These are phyloP conservation scores for Dioszegia aurantiaca DNA, from an alignment of 768 basidiomycete species.

Conservation along the genomic window DNA sequence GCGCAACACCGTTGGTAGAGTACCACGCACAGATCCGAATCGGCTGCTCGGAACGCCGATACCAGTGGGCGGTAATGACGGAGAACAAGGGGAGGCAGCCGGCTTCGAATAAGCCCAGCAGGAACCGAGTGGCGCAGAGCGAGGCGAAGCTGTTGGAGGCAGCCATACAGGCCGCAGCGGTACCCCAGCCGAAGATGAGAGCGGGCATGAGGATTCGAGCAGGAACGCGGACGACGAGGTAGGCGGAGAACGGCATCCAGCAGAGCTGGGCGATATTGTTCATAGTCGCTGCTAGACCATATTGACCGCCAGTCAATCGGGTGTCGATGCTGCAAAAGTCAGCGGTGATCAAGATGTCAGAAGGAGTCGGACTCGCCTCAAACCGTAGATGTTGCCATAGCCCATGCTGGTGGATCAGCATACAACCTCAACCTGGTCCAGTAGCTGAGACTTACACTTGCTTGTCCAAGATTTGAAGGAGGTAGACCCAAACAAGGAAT, in stretches of 20 bases:
- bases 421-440: slow-evolving; percentile 16
- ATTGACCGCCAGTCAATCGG: too few species aligned
- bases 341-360: too few species aligned
- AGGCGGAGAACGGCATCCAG: slow-evolving; percentile 42
- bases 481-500: slow-evolving; percentile 38
- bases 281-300: slow-evolving; percentile 24
- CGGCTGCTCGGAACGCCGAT: slow-evolving; percentile 27
- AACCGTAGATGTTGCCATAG: too few species aligned
- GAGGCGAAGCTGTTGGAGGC: slow-evolving; percentile 20
- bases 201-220: slow-evolving; percentile 33
- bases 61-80: slow-evolving; percentile 28
- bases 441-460: slow-evolving; percentile 8
- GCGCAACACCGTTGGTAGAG: slow-evolving; percentile 35
- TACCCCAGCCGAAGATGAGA: slow-evolving; percentile 29
- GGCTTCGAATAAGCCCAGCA: slow-evolving; percentile 48
- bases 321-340: too few species aligned
- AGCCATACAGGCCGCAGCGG: slow-evolving; percentile 15
- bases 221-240: slow-evolving; percentile 44
- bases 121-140: slow-evolving; percentile 39
- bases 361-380: slow-evolving; percentile 5
- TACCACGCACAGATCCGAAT: slow-evolving; percentile 29
- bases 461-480: slow-evolving; percentile 51
- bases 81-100: slow-evolving; percentile 29
- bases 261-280: slow-evolving; percentile 21
- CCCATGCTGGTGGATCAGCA: slow-evolving; percentile 16